A percentile compares a stretch with the other conserved stretches of the same genome.
Conservation (phyloP, 2,329 filamentous ascomycete genomes). For the Pyricularia pennisetigena region DNA sequence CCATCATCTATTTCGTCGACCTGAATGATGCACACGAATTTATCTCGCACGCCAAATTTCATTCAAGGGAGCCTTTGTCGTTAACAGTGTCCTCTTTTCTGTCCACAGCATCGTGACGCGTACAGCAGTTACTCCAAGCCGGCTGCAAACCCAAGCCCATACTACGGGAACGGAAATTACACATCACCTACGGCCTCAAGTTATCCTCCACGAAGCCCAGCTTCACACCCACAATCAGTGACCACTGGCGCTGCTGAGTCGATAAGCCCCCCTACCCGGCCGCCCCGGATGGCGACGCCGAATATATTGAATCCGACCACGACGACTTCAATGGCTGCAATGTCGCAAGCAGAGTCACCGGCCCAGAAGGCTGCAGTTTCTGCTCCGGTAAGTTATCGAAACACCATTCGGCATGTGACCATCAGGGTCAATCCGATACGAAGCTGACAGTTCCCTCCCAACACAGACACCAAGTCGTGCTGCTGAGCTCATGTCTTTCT, state of each 20-base stretch:
- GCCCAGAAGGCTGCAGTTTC: constrained; percentile 28
- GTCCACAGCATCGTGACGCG: constrained; percentile 36
- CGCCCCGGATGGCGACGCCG: constrained; percentile 36
- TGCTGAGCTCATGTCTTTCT: constrained; percentile 89
- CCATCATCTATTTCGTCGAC: constrained; percentile 1
- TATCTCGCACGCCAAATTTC: constrained; percentile 7
- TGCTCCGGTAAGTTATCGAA: constrained; percentile 22
- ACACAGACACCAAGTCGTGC: constrained; percentile 60
- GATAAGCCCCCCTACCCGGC: constrained; percentile 30
- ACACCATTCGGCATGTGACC: background rate
- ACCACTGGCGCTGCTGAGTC: constrained; percentile 21
- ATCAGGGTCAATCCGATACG: background rate
- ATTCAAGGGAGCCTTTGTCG: constrained; percentile 6
- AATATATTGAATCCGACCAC: constrained; percentile 32
- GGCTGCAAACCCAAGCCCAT: constrained; percentile 32
- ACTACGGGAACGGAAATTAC: constrained; percentile 31
- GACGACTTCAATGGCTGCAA: constrained; percentile 22
- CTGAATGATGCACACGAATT: background rate
- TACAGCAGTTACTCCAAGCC: constrained; percentile 34
- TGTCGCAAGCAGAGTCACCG: constrained; percentile 28
- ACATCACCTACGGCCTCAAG: constrained; percentile 35
- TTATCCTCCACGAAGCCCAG: constrained; percentile 38
- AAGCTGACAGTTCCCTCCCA: constrained; percentile 1
- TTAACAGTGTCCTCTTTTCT: constrained; percentile 5
- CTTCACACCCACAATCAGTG: constrained; percentile 30